phyloP scores from a whole-genome alignment of 2,329 filamentous ascomycete genomes.

The Neonectria magnoliae region DNA sequence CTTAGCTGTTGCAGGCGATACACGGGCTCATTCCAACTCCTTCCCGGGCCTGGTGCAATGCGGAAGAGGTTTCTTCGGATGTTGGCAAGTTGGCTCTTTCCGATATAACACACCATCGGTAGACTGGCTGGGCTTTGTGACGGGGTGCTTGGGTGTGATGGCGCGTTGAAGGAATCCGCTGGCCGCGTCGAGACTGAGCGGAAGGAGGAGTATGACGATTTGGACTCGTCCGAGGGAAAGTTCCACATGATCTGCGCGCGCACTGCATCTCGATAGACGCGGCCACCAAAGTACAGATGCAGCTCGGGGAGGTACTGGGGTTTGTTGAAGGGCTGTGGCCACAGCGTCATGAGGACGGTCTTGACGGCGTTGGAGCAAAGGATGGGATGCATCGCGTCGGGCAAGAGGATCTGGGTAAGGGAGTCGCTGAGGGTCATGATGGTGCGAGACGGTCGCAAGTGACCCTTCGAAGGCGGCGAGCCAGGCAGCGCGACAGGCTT shows the following conservation, averaged over 20 bases:
- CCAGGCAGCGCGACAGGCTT: slow-evolving; percentile 48
- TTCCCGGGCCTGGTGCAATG: slow-evolving; percentile 52
- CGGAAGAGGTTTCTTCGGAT: slow-evolving; percentile 60
- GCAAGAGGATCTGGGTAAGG: slow-evolving; percentile 55
- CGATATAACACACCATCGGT: slow-evolving; percentile 59
- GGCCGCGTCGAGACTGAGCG: slow-evolving; percentile 50
- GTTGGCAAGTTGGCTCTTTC: slow-evolving; percentile 56
- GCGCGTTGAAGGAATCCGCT: slow-evolving; percentile 43
- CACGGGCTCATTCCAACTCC: slow-evolving; percentile 58
- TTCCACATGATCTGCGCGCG: slow-evolving; percentile 63
- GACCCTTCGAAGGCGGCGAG: slow-evolving; percentile 49
- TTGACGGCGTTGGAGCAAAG: slow-evolving; percentile 54
- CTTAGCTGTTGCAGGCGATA: slow-evolving; percentile 58
- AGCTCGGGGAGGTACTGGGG: slow-evolving; percentile 52
- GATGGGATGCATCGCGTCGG: slow-evolving; percentile 46
- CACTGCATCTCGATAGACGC: slow-evolving; percentile 56
- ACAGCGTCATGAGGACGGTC: slow-evolving; percentile 57
- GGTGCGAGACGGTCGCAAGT: slow-evolving; percentile 52
- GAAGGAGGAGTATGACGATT: slow-evolving; percentile 46
- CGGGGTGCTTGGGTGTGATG: slow-evolving; percentile 35
- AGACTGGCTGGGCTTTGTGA: slow-evolving; percentile 36
- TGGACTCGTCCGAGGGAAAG: slow-evolving; percentile 41
- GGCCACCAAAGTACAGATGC: slow-evolving; percentile 60
- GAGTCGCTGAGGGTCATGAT: slow-evolving; percentile 55
- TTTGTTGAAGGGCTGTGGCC: slow-evolving; percentile 48